Evolutionary conservation across 2,329 filamentous ascomycete genomes (phyloP).

Genomic region (Fusarium continuum): DNA sequence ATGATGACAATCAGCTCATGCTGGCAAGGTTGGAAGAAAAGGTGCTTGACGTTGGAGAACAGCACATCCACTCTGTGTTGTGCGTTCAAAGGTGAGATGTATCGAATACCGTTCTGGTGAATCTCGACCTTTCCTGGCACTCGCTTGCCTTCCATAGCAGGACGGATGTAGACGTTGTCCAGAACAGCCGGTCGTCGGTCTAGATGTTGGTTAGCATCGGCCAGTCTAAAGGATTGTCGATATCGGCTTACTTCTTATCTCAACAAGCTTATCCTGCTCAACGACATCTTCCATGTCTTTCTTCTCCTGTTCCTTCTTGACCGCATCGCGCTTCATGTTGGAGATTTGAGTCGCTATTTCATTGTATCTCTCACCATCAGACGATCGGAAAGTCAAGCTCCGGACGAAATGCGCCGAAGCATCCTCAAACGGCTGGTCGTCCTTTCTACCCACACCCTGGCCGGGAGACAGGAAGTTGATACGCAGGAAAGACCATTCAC

Average conservation of each 20-base stretch:
- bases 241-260: conserved; percentile 80
- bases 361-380: conserved; percentile 86
- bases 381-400: conserved; percentile 93
- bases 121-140: conserved; percentile 96
- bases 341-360: conserved; percentile 94
- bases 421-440: conserved; percentile 98
- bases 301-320: conserved; percentile 96
- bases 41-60: conserved; percentile 97
- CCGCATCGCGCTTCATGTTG: conserved; percentile 91
- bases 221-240: neutral
- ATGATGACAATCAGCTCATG: conserved; percentile 98
- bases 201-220: conserved; percentile 57
- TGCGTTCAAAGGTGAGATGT: conserved; percentile 81
- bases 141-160: conserved; percentile 95
- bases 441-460: conserved; percentile 95
- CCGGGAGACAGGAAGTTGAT: conserved; percentile 98
- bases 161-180: conserved; percentile 94
- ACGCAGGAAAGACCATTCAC: conserved; percentile 90
- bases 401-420: conserved; percentile 94
- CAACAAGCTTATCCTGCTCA: conserved; percentile 95
- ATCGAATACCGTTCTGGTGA: conserved; percentile 98
- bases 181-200: conserved; percentile 89
- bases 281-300: conserved; percentile 99
- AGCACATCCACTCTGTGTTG: conserved; percentile 90
- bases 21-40: conserved; percentile 98